A percentile compares a stretch with the other conserved stretches of the same genome.
Conservation (phyloP, 768 basidiomycete species). For the Hortiboletus campestris region DNA sequence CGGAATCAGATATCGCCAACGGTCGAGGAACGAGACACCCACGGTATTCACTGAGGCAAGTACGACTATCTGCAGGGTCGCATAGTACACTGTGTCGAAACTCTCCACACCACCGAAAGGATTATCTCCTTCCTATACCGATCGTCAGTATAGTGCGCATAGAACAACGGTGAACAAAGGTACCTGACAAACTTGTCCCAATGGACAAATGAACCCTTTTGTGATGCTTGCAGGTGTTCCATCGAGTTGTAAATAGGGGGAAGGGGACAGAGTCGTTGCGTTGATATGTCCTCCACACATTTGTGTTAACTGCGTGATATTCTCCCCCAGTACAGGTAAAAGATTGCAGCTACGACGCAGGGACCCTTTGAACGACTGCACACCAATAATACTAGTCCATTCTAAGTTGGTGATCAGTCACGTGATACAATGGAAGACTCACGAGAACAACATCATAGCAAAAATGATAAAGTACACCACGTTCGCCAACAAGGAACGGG, state of each 20-base stretch:
- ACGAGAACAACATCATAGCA: conserved; percentile 88
- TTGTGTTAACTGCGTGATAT: conserved; percentile 47
- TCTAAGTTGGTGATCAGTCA: background rate
- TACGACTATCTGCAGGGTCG: conserved; percentile 81
- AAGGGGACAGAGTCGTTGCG: conserved; percentile 44
- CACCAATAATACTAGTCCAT: conserved; percentile 70
- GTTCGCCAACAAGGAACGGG: conserved; percentile 82
- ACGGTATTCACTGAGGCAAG: conserved; percentile 79
- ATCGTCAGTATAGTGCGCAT: background rate
- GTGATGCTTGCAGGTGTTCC: conserved; percentile 36
- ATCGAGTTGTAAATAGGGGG: conserved; percentile 41
- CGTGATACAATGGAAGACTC: conserved; percentile 21
- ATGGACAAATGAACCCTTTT: conserved; percentile 90
- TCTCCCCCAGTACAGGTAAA: conserved; percentile 52
- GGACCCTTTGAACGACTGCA: conserved; percentile 90
- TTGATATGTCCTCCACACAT: conserved; percentile 84
- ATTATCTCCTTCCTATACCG: conserved; percentile 57
- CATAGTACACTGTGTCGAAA: conserved; percentile 86
- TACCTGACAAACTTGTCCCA: conserved; percentile 82
- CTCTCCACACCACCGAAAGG: conserved; percentile 65
- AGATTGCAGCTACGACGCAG: conserved; percentile 64
- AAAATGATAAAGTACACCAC: conserved; percentile 92
- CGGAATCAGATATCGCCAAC: background rate
- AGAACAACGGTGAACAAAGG: conserved; percentile 10
- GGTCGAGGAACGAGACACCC: conserved; percentile 25